Evolutionary conservation across 306 rosid genomes (phyloP).

Genomic region (Quercus rubra): DNA sequence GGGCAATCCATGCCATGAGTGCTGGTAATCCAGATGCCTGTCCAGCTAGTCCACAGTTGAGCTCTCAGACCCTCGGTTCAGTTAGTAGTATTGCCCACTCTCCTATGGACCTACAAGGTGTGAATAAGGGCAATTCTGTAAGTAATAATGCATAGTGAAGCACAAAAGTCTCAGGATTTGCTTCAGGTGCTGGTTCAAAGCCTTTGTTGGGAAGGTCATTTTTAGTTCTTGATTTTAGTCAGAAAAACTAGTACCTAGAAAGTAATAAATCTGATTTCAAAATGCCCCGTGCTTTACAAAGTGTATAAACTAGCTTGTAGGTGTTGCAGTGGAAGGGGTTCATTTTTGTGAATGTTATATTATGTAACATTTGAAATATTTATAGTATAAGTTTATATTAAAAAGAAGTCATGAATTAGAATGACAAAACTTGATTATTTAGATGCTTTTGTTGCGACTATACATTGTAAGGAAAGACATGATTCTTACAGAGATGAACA

Average conservation of each 20-base stretch:
- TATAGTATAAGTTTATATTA: not conserved
- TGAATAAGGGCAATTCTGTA: conserved; percentile 78
- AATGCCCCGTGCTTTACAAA: not conserved
- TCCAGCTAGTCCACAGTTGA: conserved; percentile 95
- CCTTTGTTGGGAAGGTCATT: not conserved
- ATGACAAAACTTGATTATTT: not conserved
- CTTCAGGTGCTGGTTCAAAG: not conserved
- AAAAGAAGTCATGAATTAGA: not conserved
- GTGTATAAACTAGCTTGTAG: not conserved
- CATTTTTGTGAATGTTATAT: not conserved
- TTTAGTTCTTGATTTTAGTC: not conserved
- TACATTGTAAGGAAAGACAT: no score
- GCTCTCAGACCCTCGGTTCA: conserved; percentile 92
- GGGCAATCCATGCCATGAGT: conserved; percentile 78
- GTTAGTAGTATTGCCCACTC: conserved; percentile 68
- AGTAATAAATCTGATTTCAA: not conserved
- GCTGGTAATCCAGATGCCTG: conserved; percentile 90
- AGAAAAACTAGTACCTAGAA: not conserved
- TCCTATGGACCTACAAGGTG: conserved; percentile 95
- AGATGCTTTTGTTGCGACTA: not conserved
- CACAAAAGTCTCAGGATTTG: not conserved
- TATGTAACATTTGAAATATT: not conserved
- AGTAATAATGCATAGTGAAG: conserved; percentile 54
- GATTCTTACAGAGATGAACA: not conserved
- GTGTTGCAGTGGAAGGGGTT: not conserved